A percentile compares a stretch with the other conserved stretches of the same genome.
phyloP scores from a whole-genome alignment of 2,329 filamentous ascomycete species.

The Alternaria triticimaculans region DNA sequence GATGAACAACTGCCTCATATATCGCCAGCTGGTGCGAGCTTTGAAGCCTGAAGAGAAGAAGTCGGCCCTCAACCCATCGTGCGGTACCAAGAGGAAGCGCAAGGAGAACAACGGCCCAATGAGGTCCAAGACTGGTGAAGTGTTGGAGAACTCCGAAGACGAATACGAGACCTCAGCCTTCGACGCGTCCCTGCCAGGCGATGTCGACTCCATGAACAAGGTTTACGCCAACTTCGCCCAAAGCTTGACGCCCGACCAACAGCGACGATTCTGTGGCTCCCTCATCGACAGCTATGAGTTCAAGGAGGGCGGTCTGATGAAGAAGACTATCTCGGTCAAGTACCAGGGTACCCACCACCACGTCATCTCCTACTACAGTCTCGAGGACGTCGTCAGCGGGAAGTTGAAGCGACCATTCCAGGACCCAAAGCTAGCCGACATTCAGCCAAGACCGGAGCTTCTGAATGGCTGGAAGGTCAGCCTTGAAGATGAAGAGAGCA shows the following conservation, averaged over 20 bases:
- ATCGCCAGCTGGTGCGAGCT: conserved; percentile 70
- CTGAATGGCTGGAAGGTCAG: conserved; percentile 48
- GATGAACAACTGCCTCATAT: conserved; percentile 83
- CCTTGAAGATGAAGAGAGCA: conserved; percentile 47
- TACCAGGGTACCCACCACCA: conserved; percentile 80
- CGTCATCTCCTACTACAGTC: conserved; percentile 85
- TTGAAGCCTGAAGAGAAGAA: conserved; percentile 48
- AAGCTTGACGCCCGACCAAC: conserved; percentile 54
- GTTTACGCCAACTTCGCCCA: conserved; percentile 48
- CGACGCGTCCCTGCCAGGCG: conserved; percentile 27
- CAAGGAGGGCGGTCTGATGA: conserved; percentile 80
- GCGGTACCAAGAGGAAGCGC: conserved; percentile 47
- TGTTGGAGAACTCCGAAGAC: conserved; percentile 39
- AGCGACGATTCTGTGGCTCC: conserved; percentile 75
- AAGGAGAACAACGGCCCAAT: conserved; percentile 38
- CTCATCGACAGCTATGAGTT: conserved; percentile 90
- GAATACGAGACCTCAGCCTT: conserved; percentile 41
- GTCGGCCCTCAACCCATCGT: conserved; percentile 44
- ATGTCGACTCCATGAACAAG: conserved; percentile 38
- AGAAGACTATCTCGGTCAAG: conserved; percentile 89
- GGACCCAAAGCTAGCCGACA: conserved; percentile 42
- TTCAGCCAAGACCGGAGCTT: conserved; percentile 43
- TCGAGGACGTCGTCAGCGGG: conserved; percentile 71
- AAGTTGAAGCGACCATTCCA: conserved; percentile 46
- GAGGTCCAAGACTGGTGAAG: conserved; percentile 39